Conservation (phyloP, 1,284 basidiomycete genomes). For the Austroboletus niveus region DNA sequence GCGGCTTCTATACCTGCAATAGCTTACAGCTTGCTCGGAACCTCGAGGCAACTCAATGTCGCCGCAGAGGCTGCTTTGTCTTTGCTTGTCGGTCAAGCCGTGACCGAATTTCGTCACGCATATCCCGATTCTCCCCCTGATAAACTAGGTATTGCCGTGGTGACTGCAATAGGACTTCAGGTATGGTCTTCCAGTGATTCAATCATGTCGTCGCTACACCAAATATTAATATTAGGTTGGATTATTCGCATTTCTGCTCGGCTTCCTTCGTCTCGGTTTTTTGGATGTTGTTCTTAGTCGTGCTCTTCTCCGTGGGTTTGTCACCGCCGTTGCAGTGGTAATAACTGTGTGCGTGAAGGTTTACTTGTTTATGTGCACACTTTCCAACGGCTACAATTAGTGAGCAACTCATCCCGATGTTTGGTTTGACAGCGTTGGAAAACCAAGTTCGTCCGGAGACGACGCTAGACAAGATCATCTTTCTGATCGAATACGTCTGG, state of each 20-base stretch:
- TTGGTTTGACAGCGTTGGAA: slow-evolving; percentile 66
- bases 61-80: slow-evolving; percentile 90
- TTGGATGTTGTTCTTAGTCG: slow-evolving; percentile 93
- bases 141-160: slow-evolving; percentile 59
- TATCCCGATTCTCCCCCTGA: slow-evolving; percentile 48
- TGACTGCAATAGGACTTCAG: slow-evolving; percentile 82
- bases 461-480: slow-evolving; percentile 75
- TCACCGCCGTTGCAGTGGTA: slow-evolving; percentile 75
- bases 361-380: neutral
- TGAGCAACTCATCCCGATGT: slow-evolving; percentile 81
- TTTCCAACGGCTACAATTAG: slow-evolving; percentile 33
- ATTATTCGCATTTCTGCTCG: slow-evolving; percentile 83
- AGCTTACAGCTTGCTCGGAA: slow-evolving; percentile 83
- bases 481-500: slow-evolving; percentile 67
- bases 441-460: slow-evolving; percentile 55
- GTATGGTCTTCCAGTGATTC: slow-evolving; percentile 37
- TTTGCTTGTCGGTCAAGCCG: slow-evolving; percentile 85
- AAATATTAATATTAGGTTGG: slow-evolving; percentile 55
- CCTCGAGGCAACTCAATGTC: slow-evolving; percentile 78
- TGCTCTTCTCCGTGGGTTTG: slow-evolving; percentile 85
- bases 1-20: slow-evolving; percentile 80
- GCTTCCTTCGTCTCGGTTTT: slow-evolving; percentile 88
- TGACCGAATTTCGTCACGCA: slow-evolving; percentile 65
- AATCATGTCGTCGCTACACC: neutral
- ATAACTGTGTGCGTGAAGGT: slow-evolving; percentile 60